Base-by-base conservation (phyloP, 2,329 filamentous ascomycete species). In the Gnomoniopsis smithogilvyi region DNA sequence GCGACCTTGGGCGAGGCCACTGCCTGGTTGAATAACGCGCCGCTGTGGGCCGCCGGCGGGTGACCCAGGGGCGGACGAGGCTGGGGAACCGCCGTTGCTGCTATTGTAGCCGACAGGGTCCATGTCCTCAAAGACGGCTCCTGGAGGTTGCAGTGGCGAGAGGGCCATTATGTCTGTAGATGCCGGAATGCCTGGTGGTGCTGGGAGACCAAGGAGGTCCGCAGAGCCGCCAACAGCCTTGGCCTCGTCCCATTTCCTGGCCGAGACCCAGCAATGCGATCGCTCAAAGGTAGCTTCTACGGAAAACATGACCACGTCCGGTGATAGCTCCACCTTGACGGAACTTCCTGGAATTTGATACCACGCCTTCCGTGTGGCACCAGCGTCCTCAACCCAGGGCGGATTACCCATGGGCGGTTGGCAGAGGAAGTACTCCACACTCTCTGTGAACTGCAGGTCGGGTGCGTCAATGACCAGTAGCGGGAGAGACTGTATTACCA, bases 401-500 rank as follows among this genome's bases (percentile, higher is more conserved):
- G 85, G 79, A 56, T 87, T 86, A 19, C 87, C 88, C 67, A 89
- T 83, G 0, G 90, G 87, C 3, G 89, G 85, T 68, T 91, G 81
- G 71, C 90, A 93, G 30, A 94, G 78, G 76, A 94, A 95, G 73
- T 94, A 92, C 70, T 94, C 91, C 2, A 91, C 88, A 1, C 83
- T 87, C 53, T 91, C 84, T 0, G 85, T 88, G 69, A 82, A 87
- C 56, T 81, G 82, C 48, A 93, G 75, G 11, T 82, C 86, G 0
- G 89, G 88, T 0, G 88, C 89, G 70, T 95, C 91, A 36, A 92
- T 80, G 1, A 91, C 88, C 12, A 94, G 78, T 79, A 92, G 87
- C 4, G 91, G 91, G 24, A 94, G 78, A 2, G 87, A 87, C 72
- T 95, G 90, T 8, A 94, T 79, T 10, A 92, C 84, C 7, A 85